phyloP scores from a whole-genome alignment of 257 asterid species.

The Nicotiana obtusifolia region DNA sequence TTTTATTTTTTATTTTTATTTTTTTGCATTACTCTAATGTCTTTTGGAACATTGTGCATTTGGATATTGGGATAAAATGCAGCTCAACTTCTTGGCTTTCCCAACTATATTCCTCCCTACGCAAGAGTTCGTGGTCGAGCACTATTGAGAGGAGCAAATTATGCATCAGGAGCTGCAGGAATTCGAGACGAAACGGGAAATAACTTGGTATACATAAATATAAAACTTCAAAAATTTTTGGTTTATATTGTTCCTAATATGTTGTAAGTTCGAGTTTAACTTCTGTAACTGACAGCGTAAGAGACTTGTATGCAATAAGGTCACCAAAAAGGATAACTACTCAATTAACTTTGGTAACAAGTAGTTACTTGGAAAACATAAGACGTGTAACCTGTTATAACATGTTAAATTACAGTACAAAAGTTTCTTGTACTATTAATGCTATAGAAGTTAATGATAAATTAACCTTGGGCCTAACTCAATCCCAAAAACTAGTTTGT shows the following conservation, averaged over 20 bases:
- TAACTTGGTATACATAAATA: constrained; percentile 43
- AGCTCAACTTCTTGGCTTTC: constrained; percentile 85
- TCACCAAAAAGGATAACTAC: not conserved
- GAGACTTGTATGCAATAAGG: not conserved
- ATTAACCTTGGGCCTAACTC: too few relatives aligned
- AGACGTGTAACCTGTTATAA: not conserved
- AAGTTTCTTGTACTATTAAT: not conserved
- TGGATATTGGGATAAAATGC: not conserved
- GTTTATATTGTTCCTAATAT: not conserved
- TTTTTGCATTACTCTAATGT: not conserved
- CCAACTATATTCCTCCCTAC: constrained; percentile 66
- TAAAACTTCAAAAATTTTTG: not conserved
- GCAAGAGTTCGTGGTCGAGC: constrained; percentile 49
- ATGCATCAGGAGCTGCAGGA: constrained; percentile 91
- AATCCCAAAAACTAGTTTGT: too few relatives aligned
- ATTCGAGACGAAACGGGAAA: constrained; percentile 92
- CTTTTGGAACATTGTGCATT: not conserved
- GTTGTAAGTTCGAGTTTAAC: not conserved
- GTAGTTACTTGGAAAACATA: not conserved
- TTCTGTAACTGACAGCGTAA: not conserved
- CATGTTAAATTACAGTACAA: not conserved
- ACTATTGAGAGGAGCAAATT: constrained; percentile 63
- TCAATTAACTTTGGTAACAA: not conserved
- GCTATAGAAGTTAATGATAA: too few relatives aligned
- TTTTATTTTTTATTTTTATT: not conserved